Evolutionary conservation across 805 yeast species (phyloP).

Genomic region (Wickerhamomyces subpelliculosus): DNA sequence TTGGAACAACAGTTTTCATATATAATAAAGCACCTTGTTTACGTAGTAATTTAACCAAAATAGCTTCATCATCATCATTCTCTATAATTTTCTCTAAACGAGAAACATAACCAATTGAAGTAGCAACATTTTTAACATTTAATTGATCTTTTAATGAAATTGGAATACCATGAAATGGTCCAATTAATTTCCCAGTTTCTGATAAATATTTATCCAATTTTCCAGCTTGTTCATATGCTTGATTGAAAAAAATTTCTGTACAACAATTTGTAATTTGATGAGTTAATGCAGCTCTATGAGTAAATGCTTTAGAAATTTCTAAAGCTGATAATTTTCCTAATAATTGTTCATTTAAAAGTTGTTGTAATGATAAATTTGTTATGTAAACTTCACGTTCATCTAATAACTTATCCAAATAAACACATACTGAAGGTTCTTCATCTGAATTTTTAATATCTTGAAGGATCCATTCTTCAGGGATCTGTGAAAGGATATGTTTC

Average conservation of each 20-base stretch:
- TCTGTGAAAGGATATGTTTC: background rate
- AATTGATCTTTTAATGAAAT: conserved; percentile 61
- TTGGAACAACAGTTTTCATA: conserved; percentile 50
- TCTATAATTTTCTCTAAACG: conserved; percentile 11
- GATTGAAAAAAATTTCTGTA: conserved; percentile 55
- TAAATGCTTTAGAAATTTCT: conserved; percentile 9
- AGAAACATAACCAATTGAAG: conserved; percentile 54
- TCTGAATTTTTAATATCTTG: background rate
- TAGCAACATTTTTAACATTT: conserved; percentile 41
- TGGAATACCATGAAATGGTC: conserved; percentile 67
- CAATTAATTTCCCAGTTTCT: conserved; percentile 42
- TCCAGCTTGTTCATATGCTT: conserved; percentile 49
- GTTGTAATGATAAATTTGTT: background rate
- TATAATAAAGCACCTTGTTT: conserved; percentile 46
- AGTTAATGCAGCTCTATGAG: conserved; percentile 45
- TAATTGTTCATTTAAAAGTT: background rate
- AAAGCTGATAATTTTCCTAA: conserved; percentile 3
- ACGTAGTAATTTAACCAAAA: conserved; percentile 29
- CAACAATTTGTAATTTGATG: conserved; percentile 56
- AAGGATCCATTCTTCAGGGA: background rate
- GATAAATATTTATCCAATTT: conserved; percentile 46
- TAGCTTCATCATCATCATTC: background rate
- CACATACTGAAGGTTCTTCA: background rate
- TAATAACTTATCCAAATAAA: background rate
- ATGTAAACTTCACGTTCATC: background rate